A percentile compares a stretch with the other conserved stretches of the same genome.
These are phyloP conservation scores for Rhizopogon vinicolor DNA, from an alignment of 768 basidiomycete genomes.

Conservation along the genomic window DNA sequence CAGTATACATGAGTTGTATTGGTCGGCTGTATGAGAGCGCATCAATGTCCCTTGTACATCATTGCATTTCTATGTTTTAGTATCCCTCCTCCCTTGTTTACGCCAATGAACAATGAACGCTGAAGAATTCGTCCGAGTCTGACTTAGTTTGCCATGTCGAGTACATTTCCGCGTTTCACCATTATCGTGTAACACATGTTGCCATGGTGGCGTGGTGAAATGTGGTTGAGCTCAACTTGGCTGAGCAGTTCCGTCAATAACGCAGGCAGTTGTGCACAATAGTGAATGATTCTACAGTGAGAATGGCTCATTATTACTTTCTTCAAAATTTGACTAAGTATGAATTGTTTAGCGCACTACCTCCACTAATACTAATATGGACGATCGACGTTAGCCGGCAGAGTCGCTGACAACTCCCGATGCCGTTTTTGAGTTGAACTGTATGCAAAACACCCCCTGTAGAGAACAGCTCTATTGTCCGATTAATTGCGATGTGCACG, in stretches of 20 bases:
- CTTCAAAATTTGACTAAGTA: neutral
- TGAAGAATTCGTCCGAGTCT: neutral
- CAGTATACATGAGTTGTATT: conserved; percentile 25
- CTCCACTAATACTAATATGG: too few relatives aligned
- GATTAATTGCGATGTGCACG: neutral
- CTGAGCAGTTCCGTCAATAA: neutral
- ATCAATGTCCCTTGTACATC: conserved; percentile 25
- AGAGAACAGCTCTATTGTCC: neutral
- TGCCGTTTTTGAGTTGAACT: neutral
- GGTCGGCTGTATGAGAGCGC: conserved; percentile 25
- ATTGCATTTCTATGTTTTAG: conserved; percentile 29
- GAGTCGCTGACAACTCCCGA: neutral
- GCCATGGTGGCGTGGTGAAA: neutral
- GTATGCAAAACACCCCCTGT: neutral
- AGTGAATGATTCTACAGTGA: neutral
- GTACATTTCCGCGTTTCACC: neutral
- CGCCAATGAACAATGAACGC: neutral
- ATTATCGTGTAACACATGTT: neutral
- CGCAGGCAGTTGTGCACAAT: neutral
- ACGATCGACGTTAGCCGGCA: too few relatives aligned
- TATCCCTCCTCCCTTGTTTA: conserved; percentile 20
- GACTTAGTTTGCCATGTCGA: neutral
- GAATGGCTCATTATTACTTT: neutral
- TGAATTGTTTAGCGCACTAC: too few relatives aligned
- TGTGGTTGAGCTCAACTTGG: neutral